Conservation (phyloP, 2,329 filamentous ascomycete species). For the Phaeosphaeriaceae sp. region DNA sequence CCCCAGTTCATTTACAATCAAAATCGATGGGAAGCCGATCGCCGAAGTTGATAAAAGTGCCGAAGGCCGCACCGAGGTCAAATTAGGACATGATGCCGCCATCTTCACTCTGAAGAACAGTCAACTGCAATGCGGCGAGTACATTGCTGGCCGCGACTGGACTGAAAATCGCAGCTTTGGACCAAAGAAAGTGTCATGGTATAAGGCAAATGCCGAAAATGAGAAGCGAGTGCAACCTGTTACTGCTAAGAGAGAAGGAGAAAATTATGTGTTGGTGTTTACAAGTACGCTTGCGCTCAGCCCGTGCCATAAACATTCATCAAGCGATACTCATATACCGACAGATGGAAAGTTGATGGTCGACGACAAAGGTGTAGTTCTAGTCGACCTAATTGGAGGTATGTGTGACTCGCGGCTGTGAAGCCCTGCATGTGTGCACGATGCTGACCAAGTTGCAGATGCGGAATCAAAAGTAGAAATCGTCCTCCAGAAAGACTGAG, state of each 20-base stretch:
- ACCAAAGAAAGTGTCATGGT: conserved; percentile 33
- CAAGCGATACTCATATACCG: conserved; percentile 1
- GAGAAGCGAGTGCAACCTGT: conserved; percentile 20
- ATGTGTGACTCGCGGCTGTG: background rate
- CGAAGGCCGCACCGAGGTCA: conserved; percentile 24
- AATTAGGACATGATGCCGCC: conserved; percentile 24
- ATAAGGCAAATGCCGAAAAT: conserved; percentile 20
- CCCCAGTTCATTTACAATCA: conserved; percentile 26
- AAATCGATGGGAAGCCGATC: conserved; percentile 29
- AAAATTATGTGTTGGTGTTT: conserved; percentile 22
- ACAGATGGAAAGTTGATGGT: conserved; percentile 19
- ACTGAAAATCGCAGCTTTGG: conserved; percentile 26
- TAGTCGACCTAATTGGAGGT: conserved; percentile 22
- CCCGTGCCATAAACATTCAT: background rate
- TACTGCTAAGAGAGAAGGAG: conserved; percentile 22
- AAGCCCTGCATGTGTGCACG: background rate
- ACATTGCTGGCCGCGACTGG: conserved; percentile 22
- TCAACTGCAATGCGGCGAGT: conserved; percentile 23
- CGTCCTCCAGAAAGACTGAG: background rate
- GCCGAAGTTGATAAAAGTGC: conserved; percentile 14
- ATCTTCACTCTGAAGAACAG: conserved; percentile 27
- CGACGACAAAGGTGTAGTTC: conserved; percentile 13
- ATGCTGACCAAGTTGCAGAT: background rate
- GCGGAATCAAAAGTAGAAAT: background rate
- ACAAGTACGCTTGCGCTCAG: conserved; percentile 16